Percentiles rank a stretch among this genome's conserved stretches.
phyloP scores from a whole-genome alignment of 768 basidiomycete species.

The Suillus ampliporus region DNA sequence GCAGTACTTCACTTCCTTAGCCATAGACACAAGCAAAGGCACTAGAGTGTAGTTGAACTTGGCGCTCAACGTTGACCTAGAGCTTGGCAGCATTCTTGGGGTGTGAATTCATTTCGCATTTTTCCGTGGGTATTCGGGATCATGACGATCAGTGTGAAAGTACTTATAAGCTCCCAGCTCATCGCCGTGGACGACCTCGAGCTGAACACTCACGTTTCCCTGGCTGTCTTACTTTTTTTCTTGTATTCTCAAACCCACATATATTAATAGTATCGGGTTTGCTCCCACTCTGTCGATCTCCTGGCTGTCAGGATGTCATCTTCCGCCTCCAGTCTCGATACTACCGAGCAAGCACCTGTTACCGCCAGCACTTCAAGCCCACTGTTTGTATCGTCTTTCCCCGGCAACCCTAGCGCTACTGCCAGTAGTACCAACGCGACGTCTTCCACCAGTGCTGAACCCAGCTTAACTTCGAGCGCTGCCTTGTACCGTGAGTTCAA shows the following conservation, averaged over 20 bases:
- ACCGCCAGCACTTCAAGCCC: not conserved
- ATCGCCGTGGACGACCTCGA: not conserved
- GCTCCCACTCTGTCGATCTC: constrained; percentile 9
- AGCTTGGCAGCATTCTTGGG: not conserved
- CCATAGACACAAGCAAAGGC: no score
- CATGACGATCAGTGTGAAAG: not conserved
- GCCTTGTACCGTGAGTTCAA: constrained; percentile 34
- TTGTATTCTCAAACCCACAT: constrained; percentile 3
- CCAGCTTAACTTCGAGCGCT: constrained; percentile 25
- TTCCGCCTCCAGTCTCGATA: not conserved
- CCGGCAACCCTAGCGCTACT: not conserved
- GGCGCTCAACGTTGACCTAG: no score
- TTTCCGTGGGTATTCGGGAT: not conserved
- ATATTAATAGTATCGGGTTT: constrained; percentile 25
- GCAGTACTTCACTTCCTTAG: no score
- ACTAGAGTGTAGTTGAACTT: no score
- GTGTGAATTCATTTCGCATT: constrained; percentile 7
- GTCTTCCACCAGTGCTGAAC: not conserved
- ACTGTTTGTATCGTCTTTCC: not conserved
- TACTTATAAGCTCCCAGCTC: not conserved
- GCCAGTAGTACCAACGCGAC: not conserved
- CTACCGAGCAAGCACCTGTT: no score
- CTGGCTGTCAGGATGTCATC: constrained; percentile 21
- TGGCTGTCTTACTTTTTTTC: not conserved
- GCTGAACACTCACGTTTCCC: not conserved